phyloP scores from a whole-genome alignment of 176 grass and related monocot species.

The Lolium multiflorum region DNA sequence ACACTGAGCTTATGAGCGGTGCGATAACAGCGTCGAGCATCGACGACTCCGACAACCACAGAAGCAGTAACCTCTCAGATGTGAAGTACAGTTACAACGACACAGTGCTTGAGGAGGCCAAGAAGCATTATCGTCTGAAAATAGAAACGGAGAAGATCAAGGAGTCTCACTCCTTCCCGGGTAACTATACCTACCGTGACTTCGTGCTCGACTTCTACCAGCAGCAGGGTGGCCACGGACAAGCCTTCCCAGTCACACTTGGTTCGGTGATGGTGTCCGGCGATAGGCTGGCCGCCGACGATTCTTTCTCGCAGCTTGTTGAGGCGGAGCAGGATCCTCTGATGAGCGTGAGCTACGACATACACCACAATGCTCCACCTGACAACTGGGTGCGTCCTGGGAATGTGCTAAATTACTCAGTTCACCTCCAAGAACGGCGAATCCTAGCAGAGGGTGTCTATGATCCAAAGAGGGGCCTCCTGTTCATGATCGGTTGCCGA shows the following conservation, averaged over 20 bases:
- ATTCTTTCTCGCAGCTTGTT: neutral
- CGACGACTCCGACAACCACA: neutral
- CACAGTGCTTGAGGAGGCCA: conserved; percentile 41
- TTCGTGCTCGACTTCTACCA: conserved; percentile 35
- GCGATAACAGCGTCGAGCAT: conserved; percentile 20
- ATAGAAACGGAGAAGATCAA: neutral
- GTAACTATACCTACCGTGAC: conserved; percentile 51
- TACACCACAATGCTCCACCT: neutral
- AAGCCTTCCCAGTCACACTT: conserved; percentile 41
- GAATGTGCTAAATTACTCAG: neutral
- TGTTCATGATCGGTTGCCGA: conserved; percentile 63
- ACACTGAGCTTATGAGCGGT: neutral
- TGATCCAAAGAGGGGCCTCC: conserved; percentile 39
- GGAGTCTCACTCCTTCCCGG: conserved; percentile 31
- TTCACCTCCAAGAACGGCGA: neutral
- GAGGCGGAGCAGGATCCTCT: neutral
- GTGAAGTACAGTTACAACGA: conserved; percentile 52
- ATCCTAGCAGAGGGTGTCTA: conserved; percentile 74
- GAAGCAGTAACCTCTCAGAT: conserved; percentile 30
- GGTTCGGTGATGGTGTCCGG: conserved; percentile 29
- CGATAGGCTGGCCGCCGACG: neutral
- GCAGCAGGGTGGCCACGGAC: neutral
- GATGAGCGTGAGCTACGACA: conserved; percentile 54
- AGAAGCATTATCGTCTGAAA: neutral
- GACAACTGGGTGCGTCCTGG: neutral